Percentiles rank a stretch among this genome's conserved stretches.
phyloP scores from a whole-genome alignment of 169 alveolate species.

The Babesia microti region DNA sequence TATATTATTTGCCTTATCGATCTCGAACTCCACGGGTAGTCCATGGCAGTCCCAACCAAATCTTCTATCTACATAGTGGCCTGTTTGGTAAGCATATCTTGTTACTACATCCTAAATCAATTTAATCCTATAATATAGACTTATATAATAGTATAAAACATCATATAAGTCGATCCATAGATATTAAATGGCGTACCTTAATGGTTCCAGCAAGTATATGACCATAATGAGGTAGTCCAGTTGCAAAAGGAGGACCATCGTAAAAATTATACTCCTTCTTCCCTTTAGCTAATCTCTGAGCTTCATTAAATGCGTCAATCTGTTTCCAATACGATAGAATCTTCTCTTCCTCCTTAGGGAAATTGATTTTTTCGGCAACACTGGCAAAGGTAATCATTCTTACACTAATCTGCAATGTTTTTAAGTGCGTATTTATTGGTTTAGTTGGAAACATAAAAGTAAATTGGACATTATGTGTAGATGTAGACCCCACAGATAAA shows the following conservation, averaged over 20 bases:
- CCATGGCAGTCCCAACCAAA: constrained; percentile 99
- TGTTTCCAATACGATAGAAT: constrained; percentile 71
- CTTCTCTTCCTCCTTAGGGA: constrained; percentile 79
- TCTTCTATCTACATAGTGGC: constrained; percentile 89
- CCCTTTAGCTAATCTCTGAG: constrained; percentile 59
- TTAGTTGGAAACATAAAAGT: too few relatives aligned
- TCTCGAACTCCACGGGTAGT: constrained; percentile 95
- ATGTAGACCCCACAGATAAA: too few relatives aligned
- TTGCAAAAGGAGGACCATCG: constrained; percentile 99
- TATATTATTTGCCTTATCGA: constrained; percentile 84
- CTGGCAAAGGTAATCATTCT: too few relatives aligned
- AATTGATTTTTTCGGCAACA: constrained; percentile 71
- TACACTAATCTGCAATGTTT: too few relatives aligned
- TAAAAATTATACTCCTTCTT: constrained; percentile 86
- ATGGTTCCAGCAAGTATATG: constrained; percentile 98
- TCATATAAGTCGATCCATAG: neutral
- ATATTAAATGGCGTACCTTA: constrained; percentile 52
- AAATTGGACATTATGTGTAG: too few relatives aligned
- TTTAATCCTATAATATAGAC: neutral
- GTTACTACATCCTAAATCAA: constrained; percentile 89
- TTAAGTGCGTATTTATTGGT: too few relatives aligned
- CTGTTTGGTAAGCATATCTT: constrained; percentile 92
- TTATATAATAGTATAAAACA: neutral
- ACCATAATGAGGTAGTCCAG: constrained; percentile 99
- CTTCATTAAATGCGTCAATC: constrained; percentile 67